phyloP scores from a whole-genome alignment of 2,329 filamentous ascomycete species.

The Zalaria obscura region DNA sequence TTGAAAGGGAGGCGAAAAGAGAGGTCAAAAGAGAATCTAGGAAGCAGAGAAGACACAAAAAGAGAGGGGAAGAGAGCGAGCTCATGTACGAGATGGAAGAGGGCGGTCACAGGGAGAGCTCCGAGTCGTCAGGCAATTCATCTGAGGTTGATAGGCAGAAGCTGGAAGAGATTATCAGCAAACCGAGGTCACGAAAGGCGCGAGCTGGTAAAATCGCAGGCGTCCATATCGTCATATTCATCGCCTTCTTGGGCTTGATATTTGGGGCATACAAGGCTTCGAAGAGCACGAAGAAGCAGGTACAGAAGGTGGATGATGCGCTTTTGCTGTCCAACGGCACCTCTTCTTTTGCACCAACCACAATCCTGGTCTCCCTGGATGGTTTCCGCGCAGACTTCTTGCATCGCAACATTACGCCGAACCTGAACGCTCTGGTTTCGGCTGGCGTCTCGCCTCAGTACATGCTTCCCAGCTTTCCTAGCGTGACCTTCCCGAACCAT shows the following conservation, averaged over 20 bases:
- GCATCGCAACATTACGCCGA: slow-evolving; percentile 67
- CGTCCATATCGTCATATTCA: slow-evolving; percentile 30
- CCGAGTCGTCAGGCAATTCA: slow-evolving; percentile 33
- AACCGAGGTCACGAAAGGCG: slow-evolving; percentile 26
- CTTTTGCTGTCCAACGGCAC: slow-evolving; percentile 59
- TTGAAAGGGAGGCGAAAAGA: slow-evolving; percentile 9
- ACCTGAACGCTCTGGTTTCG: slow-evolving; percentile 61
- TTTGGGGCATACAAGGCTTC: slow-evolving; percentile 45
- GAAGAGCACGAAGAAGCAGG: not conserved
- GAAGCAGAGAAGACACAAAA: slow-evolving; percentile 28
- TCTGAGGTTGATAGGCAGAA: slow-evolving; percentile 34
- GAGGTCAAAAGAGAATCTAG: slow-evolving; percentile 31
- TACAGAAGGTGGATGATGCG: slow-evolving; percentile 4
- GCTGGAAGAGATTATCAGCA: slow-evolving; percentile 35
- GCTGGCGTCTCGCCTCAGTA: slow-evolving; percentile 81
- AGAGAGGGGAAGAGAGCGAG: slow-evolving; percentile 53
- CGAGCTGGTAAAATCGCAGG: slow-evolving; percentile 23
- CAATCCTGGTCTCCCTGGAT: slow-evolving; percentile 84
- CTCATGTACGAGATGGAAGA: slow-evolving; percentile 89
- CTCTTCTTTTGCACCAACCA: slow-evolving; percentile 77
- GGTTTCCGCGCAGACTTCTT: slow-evolving; percentile 94
- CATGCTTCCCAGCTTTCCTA: slow-evolving; percentile 90
- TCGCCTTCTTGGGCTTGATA: slow-evolving; percentile 41
- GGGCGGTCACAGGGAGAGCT: slow-evolving; percentile 53
- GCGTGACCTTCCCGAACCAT: slow-evolving; percentile 89